Evolutionary conservation across 1,139 yeast genomes (phyloP).

Genomic region (Arxiozyma telluris): DNA sequence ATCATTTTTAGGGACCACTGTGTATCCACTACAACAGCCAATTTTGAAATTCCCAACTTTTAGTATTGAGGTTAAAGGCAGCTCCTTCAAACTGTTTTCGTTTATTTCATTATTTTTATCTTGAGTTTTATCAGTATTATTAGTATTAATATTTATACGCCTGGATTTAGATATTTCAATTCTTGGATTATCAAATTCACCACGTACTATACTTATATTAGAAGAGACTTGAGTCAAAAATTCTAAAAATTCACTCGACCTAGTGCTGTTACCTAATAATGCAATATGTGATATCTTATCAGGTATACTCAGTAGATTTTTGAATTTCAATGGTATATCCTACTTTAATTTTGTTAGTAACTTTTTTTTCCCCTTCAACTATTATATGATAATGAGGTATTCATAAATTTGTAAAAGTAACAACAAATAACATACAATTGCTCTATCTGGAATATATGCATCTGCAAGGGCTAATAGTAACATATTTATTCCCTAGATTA

Average conservation of each 20-base stretch:
- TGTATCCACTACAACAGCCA: conserved; percentile 81
- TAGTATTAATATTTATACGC: background rate
- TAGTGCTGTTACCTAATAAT: conserved; percentile 79
- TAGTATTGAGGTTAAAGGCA: conserved; percentile 61
- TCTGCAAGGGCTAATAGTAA: conserved; percentile 86
- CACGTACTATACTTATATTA: conserved; percentile 68
- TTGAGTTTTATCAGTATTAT: conserved; percentile 41
- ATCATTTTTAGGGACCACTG: conserved; percentile 76
- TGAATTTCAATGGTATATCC: conserved; percentile 48
- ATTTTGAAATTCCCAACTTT: conserved; percentile 63
- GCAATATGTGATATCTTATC: conserved; percentile 79
- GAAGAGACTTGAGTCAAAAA: conserved; percentile 62
- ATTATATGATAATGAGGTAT: background rate
- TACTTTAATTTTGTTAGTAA: conserved; percentile 9
- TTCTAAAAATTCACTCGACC: conserved; percentile 51
- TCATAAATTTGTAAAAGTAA: background rate
- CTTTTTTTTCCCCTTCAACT: background rate
- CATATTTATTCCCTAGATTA: conserved; percentile 37
- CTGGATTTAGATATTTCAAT: conserved; percentile 26
- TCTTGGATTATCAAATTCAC: conserved; percentile 50
- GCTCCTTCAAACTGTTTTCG: conserved; percentile 27
- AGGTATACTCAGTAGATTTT: conserved; percentile 58
- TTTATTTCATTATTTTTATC: background rate
- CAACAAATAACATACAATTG: conserved; percentile 37
- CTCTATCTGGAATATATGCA: conserved; percentile 79